Conservation (phyloP, 2,329 filamentous ascomycete genomes). For the Aspergillus quadricinctus region DNA sequence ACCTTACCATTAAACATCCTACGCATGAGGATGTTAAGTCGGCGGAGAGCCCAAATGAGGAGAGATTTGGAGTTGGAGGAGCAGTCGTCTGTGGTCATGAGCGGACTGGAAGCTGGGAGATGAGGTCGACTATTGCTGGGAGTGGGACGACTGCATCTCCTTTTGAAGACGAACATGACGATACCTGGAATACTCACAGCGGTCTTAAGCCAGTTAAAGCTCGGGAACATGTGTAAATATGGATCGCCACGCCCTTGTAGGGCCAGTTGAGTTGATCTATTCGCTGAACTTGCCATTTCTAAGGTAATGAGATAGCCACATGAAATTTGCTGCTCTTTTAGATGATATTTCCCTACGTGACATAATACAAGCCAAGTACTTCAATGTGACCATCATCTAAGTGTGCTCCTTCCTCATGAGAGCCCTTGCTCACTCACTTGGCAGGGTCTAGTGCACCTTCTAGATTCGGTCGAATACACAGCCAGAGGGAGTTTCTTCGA, state of each 20-base stretch:
- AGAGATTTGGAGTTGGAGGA: conserved; percentile 10
- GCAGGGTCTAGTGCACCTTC: background rate
- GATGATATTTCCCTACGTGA: background rate
- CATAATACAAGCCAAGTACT: background rate
- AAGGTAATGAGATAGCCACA: background rate
- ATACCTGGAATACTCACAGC: conserved; percentile 33
- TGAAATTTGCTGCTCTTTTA: background rate
- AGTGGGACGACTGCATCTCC: conserved; percentile 28
- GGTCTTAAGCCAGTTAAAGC: conserved; percentile 42
- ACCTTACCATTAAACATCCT: conserved; percentile 42
- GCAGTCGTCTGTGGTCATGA: conserved; percentile 43
- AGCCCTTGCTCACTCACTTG: background rate
- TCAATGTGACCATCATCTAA: background rate
- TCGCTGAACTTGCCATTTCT: background rate
- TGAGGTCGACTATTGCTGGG: conserved; percentile 32
- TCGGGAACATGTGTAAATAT: conserved; percentile 46
- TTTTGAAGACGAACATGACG: conserved; percentile 44
- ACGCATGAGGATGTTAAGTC: conserved; percentile 38
- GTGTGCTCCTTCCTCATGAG: background rate
- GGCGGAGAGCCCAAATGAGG: conserved; percentile 26
- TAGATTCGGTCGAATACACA: background rate
- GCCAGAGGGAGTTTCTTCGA: background rate
- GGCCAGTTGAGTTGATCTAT: background rate
- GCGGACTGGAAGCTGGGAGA: conserved; percentile 55
- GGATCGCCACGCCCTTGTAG: background rate